Evolutionary conservation across 1,139 yeast genomes (phyloP), one percentile per base, ranked within the genome.

Genomic region (Diutina neorugosa): DNA sequence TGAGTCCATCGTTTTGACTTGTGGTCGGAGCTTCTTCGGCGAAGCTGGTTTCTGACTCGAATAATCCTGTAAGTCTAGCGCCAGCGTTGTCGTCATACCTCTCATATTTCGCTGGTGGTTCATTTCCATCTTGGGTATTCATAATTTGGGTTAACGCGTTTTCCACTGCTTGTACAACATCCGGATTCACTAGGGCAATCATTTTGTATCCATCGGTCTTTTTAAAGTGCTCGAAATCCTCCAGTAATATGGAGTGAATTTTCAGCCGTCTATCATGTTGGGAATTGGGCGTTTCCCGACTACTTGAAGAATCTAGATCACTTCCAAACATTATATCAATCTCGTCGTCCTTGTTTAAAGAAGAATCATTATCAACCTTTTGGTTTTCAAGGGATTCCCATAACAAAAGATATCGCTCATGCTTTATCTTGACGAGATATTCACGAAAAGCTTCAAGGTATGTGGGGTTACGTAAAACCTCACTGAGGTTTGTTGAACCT

Each of bases 121-220:
- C 20, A 12, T 12, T 37, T 6, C 16, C 44, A 9, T 48, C 27
- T 16, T 19, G 7, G 6, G 9, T 11, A 12, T 31, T 68, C 75
- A 84, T 80, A 52, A 86, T 84, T 57, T 82, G 81, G 21, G 78
- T 77, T 56, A 86, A 74, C 1, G 89, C 93, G 61, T 80, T 82
- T 62, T 85, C 90, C 18, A 86, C 85, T 2, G 52, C 52, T 14
- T 23, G 9, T 4, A 41, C 19, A 12, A 48, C 41, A 7, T 20
- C 43, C 3, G n/a, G 34, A 12, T 18, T 44, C 12, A 44, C 27
- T 14, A 18, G 49, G 11, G n/a, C 9, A 6, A 31, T 31, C 11
- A 2, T 20, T 14, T 18, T 16, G 48, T 16, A 20, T 5, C 31
- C 48, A 7, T 20, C 31, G 4, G 70, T 66, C 1, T 65, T 67